Base-by-base conservation (phyloP, 805 yeast genomes). In the Saccharomyces jurei region DNA sequence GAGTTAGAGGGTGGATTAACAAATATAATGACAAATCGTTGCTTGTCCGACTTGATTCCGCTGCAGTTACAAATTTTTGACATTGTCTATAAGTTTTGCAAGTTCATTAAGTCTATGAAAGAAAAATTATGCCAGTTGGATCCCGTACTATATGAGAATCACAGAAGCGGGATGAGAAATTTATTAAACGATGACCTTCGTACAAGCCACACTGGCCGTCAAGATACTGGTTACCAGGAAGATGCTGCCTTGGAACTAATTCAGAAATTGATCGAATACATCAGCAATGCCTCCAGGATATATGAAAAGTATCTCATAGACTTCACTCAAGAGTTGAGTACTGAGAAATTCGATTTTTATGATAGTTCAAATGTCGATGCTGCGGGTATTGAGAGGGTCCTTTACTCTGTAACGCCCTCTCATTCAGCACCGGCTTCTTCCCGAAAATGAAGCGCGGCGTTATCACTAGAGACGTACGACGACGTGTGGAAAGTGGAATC, bases 51-150 rank as follows among this genome's bases (percentile, higher is more conserved):
- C 41, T 51, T 68, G 27, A 59, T 66, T 46, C 61, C 64, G 17
- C 56, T 68, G n/a, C 70, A 66, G 51, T 50, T 65, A 13, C 70
- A 67, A 54, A 60, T 67, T 6, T 60, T 67, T 41, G 71, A 68
- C 50, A 62, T 66, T 4, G 56, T 67, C 22, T 65, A 65, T 52
- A 63, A 67, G 50, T 69, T 63, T 49, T 66, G 70, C 52, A 67
- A 65, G 52, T 69, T 65, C 51, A 59, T 67, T 29, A 63, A 64
- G 0, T 58, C 71, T 22, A 52, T 63, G 57, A 58, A 64, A 52
- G 50, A 53, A 4, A 60, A 58, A 50, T 50, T 65, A 25, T 59
- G 62, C 41, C 56, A 59, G 30, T 26, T 65, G 22, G 63, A 63
- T 50, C 56, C 57, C 11, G 49, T 48, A 6, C 52, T 63, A 10